phyloP scores from a whole-genome alignment of 768 basidiomycete genomes.

The Amanita pseudoporphyria region DNA sequence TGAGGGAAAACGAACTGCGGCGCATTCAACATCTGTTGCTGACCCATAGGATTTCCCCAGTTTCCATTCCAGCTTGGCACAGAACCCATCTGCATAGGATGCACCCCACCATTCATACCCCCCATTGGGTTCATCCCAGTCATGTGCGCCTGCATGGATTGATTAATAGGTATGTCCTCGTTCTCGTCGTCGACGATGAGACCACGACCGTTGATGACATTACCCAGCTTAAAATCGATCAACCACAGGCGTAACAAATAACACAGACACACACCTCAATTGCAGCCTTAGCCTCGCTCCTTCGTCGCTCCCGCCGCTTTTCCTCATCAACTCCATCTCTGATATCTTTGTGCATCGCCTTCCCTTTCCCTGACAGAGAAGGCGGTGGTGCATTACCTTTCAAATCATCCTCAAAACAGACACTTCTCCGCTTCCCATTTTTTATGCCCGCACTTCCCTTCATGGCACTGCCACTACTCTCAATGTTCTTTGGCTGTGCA shows the following conservation, averaged over 20 bases:
- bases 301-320: constrained; percentile 61
- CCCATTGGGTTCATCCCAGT: constrained; percentile 37
- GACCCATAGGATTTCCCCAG: constrained; percentile 18
- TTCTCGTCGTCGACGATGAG: constrained; percentile 49
- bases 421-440: constrained; percentile 50
- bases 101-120: constrained; percentile 25
- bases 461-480: constrained; percentile 20
- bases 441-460: constrained; percentile 19
- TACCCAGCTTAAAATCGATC: constrained; percentile 53
- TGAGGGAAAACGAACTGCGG: constrained; percentile 34
- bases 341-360: constrained; percentile 27
- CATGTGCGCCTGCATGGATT: constrained; percentile 30
- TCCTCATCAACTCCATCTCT: constrained; percentile 28
- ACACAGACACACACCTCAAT: constrained; percentile 57
- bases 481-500: constrained; percentile 12
- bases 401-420: constrained; percentile 56
- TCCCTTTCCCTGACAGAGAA: neutral
- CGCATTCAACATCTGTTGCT: constrained; percentile 30
- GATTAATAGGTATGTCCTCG: constrained; percentile 38
- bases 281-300: constrained; percentile 78
- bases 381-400: constrained; percentile 8
- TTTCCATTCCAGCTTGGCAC: constrained; percentile 17
- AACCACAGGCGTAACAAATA: neutral
- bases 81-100: constrained; percentile 23
- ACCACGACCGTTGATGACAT: constrained; percentile 72